phyloP scores from a whole-genome alignment of 139 green algal species.

The Mesotaenium endlicherianum region DNA sequence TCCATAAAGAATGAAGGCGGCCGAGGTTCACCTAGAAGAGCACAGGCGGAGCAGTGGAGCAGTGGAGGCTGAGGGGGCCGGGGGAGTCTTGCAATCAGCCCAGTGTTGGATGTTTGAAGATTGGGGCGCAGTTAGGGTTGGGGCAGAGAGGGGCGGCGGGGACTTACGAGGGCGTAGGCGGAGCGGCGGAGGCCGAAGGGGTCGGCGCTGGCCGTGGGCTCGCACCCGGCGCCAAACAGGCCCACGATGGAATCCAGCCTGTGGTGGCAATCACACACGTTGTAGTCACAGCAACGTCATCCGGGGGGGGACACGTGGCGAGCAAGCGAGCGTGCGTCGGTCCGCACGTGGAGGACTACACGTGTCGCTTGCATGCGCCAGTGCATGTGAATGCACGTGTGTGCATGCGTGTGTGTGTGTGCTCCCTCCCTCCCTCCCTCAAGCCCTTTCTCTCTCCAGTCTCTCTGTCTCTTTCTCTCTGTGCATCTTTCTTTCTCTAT shows the following conservation, averaged over 20 bases:
- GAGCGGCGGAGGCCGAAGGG: slow-evolving; percentile 89
- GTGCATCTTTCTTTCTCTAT: not conserved
- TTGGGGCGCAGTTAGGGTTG: not conserved
- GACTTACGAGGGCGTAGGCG: slow-evolving; percentile 70
- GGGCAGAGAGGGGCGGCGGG: not conserved
- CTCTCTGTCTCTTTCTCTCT: not conserved
- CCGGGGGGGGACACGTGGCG: too few species aligned
- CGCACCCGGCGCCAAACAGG: slow-evolving; percentile 81
- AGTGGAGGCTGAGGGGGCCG: not conserved
- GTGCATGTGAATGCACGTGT: too few species aligned
- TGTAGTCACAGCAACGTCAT: too few species aligned
- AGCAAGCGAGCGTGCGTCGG: too few species aligned
- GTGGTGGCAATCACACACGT: not conserved
- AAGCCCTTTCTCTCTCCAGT: not conserved
- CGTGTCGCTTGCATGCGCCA: too few species aligned
- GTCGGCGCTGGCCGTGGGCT: slow-evolving; percentile 82
- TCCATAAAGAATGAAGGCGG: not conserved
- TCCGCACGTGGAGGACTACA: too few species aligned
- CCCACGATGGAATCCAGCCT: slow-evolving; percentile 91
- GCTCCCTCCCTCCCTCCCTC: not conserved
- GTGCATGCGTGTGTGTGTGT: too few species aligned
- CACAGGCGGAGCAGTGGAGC: not conserved
- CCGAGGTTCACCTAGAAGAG: not conserved
- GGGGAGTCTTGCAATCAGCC: not conserved
- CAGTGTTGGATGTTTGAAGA: not conserved